A percentile compares a stretch with the other conserved stretches of the same genome.
phyloP scores from a whole-genome alignment of 257 asterid genomes.

The Solanum pinnatisectum region DNA sequence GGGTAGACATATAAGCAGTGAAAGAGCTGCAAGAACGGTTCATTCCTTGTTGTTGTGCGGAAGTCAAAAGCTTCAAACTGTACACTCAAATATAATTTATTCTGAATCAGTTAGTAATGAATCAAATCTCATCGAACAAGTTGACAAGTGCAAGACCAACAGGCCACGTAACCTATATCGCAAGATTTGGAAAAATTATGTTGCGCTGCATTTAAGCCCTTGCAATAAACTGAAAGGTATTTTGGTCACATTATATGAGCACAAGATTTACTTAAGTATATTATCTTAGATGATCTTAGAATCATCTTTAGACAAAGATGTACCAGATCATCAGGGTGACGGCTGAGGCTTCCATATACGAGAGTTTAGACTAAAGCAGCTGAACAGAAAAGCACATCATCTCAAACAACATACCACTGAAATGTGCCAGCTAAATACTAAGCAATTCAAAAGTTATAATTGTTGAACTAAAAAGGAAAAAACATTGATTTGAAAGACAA shows the following conservation, averaged over 20 bases:
- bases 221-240: not conserved
- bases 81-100: conserved; percentile 6
- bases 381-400: not conserved
- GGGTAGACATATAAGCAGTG: conserved; percentile 98
- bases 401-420: not conserved
- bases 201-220: not conserved
- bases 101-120: not conserved
- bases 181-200: not conserved
- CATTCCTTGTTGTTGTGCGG: conserved; percentile 89
- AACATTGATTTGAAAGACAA: not conserved
- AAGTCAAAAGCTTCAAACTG: conserved; percentile 99
- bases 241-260: not conserved
- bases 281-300: not conserved
- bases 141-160: not conserved
- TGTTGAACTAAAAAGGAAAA: not conserved
- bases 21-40: conserved; percentile 94
- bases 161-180: not conserved
- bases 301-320: not conserved
- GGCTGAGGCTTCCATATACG: not conserved
- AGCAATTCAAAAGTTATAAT: not conserved
- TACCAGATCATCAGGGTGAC: not conserved
- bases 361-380: not conserved
- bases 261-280: not conserved
- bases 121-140: not conserved
- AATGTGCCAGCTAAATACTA: not conserved